Evolutionary conservation across 345 rosid genomes (phyloP).

Genomic region (Populus ilicifolia): DNA sequence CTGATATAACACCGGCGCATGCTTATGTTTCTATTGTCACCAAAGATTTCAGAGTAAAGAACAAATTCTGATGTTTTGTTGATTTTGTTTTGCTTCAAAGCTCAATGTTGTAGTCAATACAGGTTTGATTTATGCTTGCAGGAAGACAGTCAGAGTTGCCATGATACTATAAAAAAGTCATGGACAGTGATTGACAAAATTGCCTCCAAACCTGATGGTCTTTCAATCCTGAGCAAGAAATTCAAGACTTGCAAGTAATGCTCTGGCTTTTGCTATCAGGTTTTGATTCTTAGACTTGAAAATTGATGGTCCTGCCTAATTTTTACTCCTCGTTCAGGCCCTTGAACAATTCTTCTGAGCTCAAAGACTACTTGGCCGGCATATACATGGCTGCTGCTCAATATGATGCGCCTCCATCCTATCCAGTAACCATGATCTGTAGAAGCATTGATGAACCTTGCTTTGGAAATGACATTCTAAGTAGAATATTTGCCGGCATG

Average conservation of each 20-base stretch:
- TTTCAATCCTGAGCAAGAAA: slow-evolving; percentile 22
- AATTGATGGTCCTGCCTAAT: background rate
- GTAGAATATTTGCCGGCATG: slow-evolving; percentile 27
- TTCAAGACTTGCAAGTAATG: slow-evolving; percentile 39
- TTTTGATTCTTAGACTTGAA: background rate
- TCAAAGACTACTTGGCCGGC: background rate
- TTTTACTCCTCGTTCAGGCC: background rate
- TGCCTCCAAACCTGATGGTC: slow-evolving; percentile 23
- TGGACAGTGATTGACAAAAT: slow-evolving; percentile 30
- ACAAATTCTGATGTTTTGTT: background rate
- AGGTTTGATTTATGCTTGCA: slow-evolving; percentile 7
- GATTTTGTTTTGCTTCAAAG: background rate
- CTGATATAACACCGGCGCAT: slow-evolving; percentile 17
- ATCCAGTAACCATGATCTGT: slow-evolving; percentile 23
- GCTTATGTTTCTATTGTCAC: slow-evolving; percentile 20
- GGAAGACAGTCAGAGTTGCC: slow-evolving; percentile 35
- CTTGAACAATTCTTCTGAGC: background rate
- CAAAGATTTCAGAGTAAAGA: slow-evolving; percentile 23
- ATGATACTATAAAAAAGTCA: slow-evolving; percentile 21
- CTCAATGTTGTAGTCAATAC: background rate
- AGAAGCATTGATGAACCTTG: slow-evolving; percentile 23
- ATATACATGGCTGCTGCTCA: slow-evolving; percentile 18
- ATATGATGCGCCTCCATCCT: slow-evolving; percentile 19
- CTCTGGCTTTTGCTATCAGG: background rate
- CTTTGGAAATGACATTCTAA: slow-evolving; percentile 15